Conservation (phyloP, 257 asterid genomes). For the Capsicum baccatum region DNA sequence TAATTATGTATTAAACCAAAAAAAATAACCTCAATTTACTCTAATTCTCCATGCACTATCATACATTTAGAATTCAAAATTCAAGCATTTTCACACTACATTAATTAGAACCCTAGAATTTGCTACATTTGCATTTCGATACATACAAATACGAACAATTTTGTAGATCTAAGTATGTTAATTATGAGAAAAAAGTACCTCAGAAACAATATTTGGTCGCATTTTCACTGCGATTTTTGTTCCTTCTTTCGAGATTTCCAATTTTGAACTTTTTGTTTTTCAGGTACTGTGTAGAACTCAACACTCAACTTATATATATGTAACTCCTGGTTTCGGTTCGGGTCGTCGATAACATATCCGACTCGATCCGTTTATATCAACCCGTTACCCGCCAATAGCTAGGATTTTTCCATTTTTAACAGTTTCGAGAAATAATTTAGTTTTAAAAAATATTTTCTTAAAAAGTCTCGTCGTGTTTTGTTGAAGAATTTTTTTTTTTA, state of each 20-base stretch:
- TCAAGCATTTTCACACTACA: too few species aligned
- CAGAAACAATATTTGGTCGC: constrained; percentile 88
- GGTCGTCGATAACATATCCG: neutral
- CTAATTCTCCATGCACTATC: neutral
- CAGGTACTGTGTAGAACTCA: constrained; percentile 32
- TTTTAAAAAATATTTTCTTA: too few species aligned
- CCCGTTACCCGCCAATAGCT: neutral
- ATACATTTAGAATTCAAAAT: too few species aligned
- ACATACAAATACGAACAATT: neutral
- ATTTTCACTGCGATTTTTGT: constrained; percentile 37
- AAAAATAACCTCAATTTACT: neutral
- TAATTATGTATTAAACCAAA: too few species aligned
- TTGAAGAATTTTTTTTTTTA: too few species aligned
- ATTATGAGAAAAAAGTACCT: constrained; percentile 46
- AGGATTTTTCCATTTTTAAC: neutral
- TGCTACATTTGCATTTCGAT: neutral
- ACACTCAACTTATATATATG: neutral
- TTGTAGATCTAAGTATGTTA: neutral
- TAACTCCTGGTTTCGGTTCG: constrained; percentile 34
- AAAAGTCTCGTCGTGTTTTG: too few species aligned
- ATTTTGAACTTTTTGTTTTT: constrained; percentile 29
- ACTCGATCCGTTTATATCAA: neutral
- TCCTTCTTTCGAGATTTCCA: constrained; percentile 47
- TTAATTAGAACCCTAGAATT: too few species aligned
- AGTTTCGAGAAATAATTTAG: too few species aligned